Evolutionary conservation across 2,329 filamentous ascomycete genomes (phyloP), one percentile per base, ranked within the genome.

Genomic region (Simplicillium sp.): DNA sequence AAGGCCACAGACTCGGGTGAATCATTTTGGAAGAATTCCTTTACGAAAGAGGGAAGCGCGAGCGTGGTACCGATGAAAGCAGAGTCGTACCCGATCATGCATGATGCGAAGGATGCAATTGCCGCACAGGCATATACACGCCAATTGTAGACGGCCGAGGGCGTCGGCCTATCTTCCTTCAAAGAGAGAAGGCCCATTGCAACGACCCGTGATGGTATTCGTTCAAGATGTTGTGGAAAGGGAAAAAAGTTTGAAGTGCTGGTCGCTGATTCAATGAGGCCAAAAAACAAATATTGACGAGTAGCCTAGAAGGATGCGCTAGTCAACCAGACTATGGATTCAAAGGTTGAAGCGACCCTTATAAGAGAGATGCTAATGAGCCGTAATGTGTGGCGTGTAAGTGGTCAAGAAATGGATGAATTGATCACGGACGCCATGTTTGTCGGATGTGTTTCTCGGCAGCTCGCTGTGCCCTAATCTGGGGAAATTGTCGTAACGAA

Each of bases 11-110:
- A 54, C 3, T 51, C 41, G 0, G 56, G 40, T 4, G 55, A 59
- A 3, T 60, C 52, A 3, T 58, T 64, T 50, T 88, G 81, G 12
- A 66, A 51, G 57, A 90, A 90, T 55, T 89, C 85, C 1, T 67
- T 53, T 35, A 67, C 68, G 60, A 89, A 89, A 0, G 83, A 83
- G 0, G 73, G 67, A 25, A 90, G 67, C 2, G 82, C 76, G 28
- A 89, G 65, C 1, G 85, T 88, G 0, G 81, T 85, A 46, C 83
- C 84, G 50, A 89, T 88, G 60, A 89, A 89, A 48, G 85, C 80
- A 39, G 76, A 82, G 57, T 88, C 84, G 46, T 74, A 75, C 43
- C 71, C 73, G 41, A 77, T 76, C 55, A 68, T 73, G 53, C 71
- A 75, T 31, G 74, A 68, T 25, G 72, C 71, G 43, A 75, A 74